Percentiles rank a stretch among this genome's conserved stretches.
Evolutionary conservation across 177 flowering plant species (phyloP).

Genomic region (Tripterygium wilfordii): DNA sequence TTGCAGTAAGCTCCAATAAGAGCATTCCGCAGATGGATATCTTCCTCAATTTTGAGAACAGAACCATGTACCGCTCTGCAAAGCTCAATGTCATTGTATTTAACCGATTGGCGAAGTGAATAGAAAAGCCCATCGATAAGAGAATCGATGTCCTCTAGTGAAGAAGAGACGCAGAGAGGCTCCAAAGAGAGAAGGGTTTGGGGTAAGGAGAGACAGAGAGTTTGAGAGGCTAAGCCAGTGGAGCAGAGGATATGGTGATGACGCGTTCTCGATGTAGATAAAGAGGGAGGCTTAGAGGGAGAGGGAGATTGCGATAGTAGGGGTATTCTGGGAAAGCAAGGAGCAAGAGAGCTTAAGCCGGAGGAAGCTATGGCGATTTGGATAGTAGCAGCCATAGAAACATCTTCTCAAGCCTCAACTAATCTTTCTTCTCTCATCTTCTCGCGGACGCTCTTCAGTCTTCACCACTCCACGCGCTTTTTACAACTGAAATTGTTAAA

Average conservation of each 20-base stretch:
- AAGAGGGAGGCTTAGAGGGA: slow-evolving; percentile 6
- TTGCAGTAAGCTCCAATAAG: slow-evolving; percentile 50
- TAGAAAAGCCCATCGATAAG: slow-evolving; percentile 11
- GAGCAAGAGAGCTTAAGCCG: neutral
- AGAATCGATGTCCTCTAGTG: slow-evolving; percentile 2
- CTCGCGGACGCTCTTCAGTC: too few relatives aligned
- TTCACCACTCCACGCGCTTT: too few relatives aligned
- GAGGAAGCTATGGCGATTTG: too few relatives aligned
- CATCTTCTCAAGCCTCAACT: too few relatives aligned
- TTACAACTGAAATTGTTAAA: too few relatives aligned
- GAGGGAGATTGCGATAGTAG: slow-evolving; percentile 1
- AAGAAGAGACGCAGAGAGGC: neutral
- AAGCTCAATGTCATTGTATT: slow-evolving; percentile 31
- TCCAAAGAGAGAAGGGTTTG: neutral
- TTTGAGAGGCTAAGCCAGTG: neutral
- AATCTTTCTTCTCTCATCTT: too few relatives aligned
- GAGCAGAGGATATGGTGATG: slow-evolving; percentile 1
- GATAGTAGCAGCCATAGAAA: too few relatives aligned
- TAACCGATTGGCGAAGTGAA: slow-evolving; percentile 48
- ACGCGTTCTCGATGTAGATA: slow-evolving; percentile 1
- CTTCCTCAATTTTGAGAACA: slow-evolving; percentile 35
- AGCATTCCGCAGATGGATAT: slow-evolving; percentile 27
- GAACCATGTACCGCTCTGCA: slow-evolving; percentile 49
- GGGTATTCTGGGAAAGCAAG: slow-evolving; percentile 6
- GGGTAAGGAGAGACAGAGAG: neutral